Percentiles rank a stretch among this genome's conserved stretches.
Conservation (phyloP, 73 alveolate species). For the Tetrahymena borealis region DNA sequence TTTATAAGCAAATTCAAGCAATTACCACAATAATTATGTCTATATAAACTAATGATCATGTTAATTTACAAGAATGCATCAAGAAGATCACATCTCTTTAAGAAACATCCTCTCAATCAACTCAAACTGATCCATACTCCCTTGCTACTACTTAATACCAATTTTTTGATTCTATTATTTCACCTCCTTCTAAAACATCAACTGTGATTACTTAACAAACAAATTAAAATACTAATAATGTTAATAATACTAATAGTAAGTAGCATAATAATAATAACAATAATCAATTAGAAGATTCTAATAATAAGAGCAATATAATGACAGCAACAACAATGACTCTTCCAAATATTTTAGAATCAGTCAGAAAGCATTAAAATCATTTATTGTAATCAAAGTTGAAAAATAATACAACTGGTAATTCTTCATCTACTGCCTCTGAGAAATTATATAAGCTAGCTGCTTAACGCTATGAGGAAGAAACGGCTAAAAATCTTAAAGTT, state of each 20-base stretch:
- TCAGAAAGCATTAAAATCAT: not conserved
- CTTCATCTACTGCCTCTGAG: not conserved
- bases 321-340: not conserved
- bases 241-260: not conserved
- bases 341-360: not conserved
- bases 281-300: not conserved
- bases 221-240: not conserved
- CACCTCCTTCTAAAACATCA: not conserved
- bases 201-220: not conserved
- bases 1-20: not conserved
- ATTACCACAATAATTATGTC: not conserved
- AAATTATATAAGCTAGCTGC: not conserved
- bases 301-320: not conserved
- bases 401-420: not conserved
- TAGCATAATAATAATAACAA: not conserved
- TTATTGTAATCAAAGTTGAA: not conserved
- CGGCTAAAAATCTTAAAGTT: not conserved
- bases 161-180: not conserved
- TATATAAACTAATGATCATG: not conserved
- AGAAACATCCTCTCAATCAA: not conserved
- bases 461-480: not conserved
- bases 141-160: not conserved
- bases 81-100: not conserved
- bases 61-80: not conserved
- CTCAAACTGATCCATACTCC: not conserved